phyloP scores from a whole-genome alignment of 2,329 filamentous ascomycete genomes.

The Scedosporium boydii region DNA sequence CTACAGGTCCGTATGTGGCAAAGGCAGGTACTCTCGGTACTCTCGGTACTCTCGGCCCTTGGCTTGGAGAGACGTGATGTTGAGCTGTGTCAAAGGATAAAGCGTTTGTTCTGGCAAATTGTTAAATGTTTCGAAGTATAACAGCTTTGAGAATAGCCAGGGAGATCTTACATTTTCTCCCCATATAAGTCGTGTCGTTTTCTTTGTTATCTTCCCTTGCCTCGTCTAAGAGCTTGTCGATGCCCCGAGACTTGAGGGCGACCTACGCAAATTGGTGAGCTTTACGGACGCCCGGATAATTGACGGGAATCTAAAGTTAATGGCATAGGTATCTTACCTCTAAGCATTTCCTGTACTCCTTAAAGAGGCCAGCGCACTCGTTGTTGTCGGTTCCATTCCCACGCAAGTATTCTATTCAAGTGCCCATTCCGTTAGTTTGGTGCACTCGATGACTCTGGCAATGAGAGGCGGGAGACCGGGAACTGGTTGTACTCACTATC shows the following conservation, averaged over 20 bases:
- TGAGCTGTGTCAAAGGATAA: not conserved
- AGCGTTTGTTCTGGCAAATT: not conserved
- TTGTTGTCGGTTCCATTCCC: constrained; percentile 71
- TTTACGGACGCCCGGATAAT: not conserved
- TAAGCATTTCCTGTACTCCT: constrained; percentile 79
- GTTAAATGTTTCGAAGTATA: not conserved
- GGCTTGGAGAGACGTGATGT: not conserved
- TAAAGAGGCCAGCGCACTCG: constrained; percentile 79
- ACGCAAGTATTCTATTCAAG: constrained; percentile 67
- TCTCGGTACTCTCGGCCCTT: not conserved
- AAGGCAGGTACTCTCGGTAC: not conserved
- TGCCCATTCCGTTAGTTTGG: not conserved
- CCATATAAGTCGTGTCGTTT: constrained; percentile 51
- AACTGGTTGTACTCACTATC: constrained; percentile 58
- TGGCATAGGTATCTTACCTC: constrained; percentile 44
- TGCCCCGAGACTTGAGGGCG: constrained; percentile 78
- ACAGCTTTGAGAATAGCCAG: not conserved
- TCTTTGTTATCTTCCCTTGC: constrained; percentile 84
- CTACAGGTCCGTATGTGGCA: no score
- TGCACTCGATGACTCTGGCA: no score
- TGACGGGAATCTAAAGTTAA: not conserved
- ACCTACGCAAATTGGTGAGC: constrained; percentile 40
- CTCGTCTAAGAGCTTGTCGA: constrained; percentile 87
- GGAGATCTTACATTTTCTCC: constrained; percentile 27
- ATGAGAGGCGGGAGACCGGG: no score